Evolutionary conservation across 1,139 yeast genomes (phyloP), one percentile per base, ranked within the genome.

Genomic region (Protomyces inouyei): DNA sequence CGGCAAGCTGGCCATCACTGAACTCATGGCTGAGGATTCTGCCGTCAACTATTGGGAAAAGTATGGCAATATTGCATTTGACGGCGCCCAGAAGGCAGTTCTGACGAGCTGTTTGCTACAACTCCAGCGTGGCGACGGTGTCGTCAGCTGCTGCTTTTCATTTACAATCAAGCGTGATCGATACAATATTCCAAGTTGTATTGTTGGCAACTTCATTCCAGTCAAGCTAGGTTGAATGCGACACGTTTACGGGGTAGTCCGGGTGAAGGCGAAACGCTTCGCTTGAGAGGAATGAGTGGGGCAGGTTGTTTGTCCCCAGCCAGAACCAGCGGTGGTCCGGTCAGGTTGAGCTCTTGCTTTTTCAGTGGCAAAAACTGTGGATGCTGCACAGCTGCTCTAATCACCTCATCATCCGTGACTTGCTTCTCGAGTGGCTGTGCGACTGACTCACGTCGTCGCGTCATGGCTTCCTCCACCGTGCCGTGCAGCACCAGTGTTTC

Each of bases 21-120:
- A 93, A 76, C 78, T 93, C 68, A 88, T 93, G 97, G 87, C 93
- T 66, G 98, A 92, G 74, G 97, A 92, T 72, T 88, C 96, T 73
- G 96, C 97, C 6, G 98, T 93, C n/a, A 91, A 90, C 71, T 92
- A 91, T 73, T 93, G 98, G 98, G 98, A 93, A 73, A 92, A 92
- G 74, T 93, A 92, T 72, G 97, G 97, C 9, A 92, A 96, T 10
- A 89, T 92, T 73, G 98, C 98, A 1, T 92, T 93, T 76, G 97
- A 92, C 72, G 88, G 92, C 70, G 95, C 95, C 0, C 98, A 92
- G 72, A 93, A 93, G 73, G 97, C 98, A 0, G 97, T 93, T 6
- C 77, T 93, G 69, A 92, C 97, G 0, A 87, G 96, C 74, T 93
- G 98, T 76, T 89, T 88, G 72, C 78, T 93, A 68, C 80, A 96